A percentile compares a stretch with the other conserved stretches of the same genome.
These are phyloP conservation scores for Dichotomopilus funicola DNA, from an alignment of 2,329 filamentous ascomycete species.

Conservation along the genomic window DNA sequence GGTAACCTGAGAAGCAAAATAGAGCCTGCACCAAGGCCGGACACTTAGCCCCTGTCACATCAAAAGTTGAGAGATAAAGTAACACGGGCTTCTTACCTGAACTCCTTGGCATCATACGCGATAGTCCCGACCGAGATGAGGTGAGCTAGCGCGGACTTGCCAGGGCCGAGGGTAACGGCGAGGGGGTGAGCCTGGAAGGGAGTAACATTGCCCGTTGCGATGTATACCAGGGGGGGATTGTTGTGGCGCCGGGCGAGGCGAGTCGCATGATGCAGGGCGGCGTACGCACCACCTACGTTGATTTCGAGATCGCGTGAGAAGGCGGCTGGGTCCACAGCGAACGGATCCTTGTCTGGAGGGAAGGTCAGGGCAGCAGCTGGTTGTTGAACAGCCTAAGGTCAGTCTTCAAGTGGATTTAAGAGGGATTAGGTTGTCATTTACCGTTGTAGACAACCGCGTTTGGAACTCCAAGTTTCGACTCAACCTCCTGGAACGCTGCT, in stretches of 20 bases:
- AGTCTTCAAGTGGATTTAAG: background rate
- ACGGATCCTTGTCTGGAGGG: background rate
- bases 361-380: background rate
- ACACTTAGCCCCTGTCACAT: background rate
- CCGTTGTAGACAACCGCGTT: background rate
- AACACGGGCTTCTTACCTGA: background rate
- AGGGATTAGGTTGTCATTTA: background rate
- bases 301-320: conserved; percentile 1
- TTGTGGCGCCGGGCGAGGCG: background rate
- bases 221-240: background rate
- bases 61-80: background rate
- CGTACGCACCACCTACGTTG: background rate
- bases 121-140: background rate
- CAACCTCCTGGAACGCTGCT: background rate
- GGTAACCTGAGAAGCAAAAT: conserved; percentile 4
- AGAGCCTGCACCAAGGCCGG: background rate
- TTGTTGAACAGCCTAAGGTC: background rate
- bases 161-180: background rate
- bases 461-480: background rate
- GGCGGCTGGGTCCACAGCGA: background rate
- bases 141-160: background rate
- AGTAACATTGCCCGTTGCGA: conserved; percentile 5
- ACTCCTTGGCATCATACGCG: background rate
- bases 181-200: background rate
- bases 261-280: conserved; percentile 1